phyloP scores from a whole-genome alignment of 441 rosid species.

The Erodium trifolium region DNA sequence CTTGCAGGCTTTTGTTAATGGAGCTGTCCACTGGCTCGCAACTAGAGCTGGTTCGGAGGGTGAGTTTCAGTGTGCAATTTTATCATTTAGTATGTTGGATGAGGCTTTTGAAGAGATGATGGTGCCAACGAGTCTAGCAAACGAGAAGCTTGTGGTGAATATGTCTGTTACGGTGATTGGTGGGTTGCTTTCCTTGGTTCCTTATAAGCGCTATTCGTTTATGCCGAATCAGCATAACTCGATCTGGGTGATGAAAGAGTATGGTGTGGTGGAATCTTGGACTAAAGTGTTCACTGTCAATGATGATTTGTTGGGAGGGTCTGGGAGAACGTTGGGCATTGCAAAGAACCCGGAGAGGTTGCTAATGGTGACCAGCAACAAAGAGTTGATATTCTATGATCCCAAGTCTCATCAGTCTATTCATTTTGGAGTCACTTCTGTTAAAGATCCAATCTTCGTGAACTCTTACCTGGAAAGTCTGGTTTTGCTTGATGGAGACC shows the following conservation, averaged over 20 bases:
- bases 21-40: constrained; percentile 15
- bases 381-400: not conserved
- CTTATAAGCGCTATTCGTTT: not conserved
- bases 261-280: constrained; percentile 16
- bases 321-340: not conserved
- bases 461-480: not conserved
- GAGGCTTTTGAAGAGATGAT: constrained; percentile 13
- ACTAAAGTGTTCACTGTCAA: constrained; percentile 8
- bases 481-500: not conserved
- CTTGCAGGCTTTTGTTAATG: constrained; percentile 6
- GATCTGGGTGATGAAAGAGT: constrained; percentile 19
- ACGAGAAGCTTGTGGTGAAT: not conserved
- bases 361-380: not conserved
- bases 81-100: constrained; percentile 11
- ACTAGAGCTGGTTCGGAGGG: not conserved
- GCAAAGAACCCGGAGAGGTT: not conserved
- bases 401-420: not conserved
- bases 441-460: not conserved
- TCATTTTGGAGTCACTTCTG: not conserved
- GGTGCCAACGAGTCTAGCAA: constrained; percentile 14
- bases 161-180: constrained; percentile 15
- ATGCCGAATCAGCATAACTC: not conserved
- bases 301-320: not conserved
- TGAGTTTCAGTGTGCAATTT: not conserved
- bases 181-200: constrained; percentile 8